phyloP scores from a whole-genome alignment of 1,139 yeast genomes.

The Magnusiomyces ingens region DNA sequence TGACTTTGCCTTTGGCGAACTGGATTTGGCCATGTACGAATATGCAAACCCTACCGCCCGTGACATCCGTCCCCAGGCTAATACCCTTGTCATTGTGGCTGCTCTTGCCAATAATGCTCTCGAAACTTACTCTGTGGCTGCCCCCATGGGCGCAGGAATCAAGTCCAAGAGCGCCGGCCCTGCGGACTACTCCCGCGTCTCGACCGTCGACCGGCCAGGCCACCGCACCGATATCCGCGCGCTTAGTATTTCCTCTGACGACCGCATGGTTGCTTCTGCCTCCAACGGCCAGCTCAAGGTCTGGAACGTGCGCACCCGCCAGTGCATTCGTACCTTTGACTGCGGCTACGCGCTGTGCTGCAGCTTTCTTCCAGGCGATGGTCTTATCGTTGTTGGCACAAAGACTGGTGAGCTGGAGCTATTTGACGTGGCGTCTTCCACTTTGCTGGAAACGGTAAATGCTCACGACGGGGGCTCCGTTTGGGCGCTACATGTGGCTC shows the following conservation, averaged over 20 bases:
- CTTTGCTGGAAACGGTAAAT: constrained; percentile 60
- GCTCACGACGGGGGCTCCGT: constrained; percentile 55
- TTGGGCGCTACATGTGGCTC: constrained; percentile 84
- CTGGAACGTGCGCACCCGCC: constrained; percentile 72
- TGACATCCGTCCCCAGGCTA: constrained; percentile 2
- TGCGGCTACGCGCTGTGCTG: constrained; percentile 84
- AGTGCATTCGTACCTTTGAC: constrained; percentile 79
- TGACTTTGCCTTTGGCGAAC: constrained; percentile 28
- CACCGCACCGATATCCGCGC: constrained; percentile 87
- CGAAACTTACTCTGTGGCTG: constrained; percentile 54
- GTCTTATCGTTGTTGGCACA: constrained; percentile 82
- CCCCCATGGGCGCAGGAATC: constrained; percentile 37
- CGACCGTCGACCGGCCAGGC: constrained; percentile 68
- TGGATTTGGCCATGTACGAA: constrained; percentile 22
- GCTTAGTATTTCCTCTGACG: constrained; percentile 73
- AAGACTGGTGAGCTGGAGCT: constrained; percentile 80
- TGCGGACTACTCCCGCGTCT: constrained; percentile 46
- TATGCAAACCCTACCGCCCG: constrained; percentile 20
- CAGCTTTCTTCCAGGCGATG: constrained; percentile 85
- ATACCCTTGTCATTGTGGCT: constrained; percentile 9
- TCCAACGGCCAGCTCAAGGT: constrained; percentile 83
- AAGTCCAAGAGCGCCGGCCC: constrained; percentile 35
- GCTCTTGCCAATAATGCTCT: constrained; percentile 61
- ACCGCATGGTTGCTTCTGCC: constrained; percentile 76
- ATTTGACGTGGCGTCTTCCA: constrained; percentile 79